Conservation (phyloP, 257 asterid species). For the Solanum pinnatisectum region DNA sequence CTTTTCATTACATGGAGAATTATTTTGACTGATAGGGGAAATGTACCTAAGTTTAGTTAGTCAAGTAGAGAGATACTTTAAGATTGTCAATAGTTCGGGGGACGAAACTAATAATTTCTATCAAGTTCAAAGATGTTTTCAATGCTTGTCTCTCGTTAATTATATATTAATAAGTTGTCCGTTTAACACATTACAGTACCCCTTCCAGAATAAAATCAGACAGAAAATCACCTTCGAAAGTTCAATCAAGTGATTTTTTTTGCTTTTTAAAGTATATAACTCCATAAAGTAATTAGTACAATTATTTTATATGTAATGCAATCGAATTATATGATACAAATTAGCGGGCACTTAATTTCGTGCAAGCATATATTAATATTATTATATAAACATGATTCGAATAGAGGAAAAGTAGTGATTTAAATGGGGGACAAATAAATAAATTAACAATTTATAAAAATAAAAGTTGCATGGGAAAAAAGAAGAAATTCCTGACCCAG, state of each 20-base stretch:
- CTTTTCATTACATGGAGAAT: too few species aligned
- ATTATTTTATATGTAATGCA: neutral
- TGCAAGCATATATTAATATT: neutral
- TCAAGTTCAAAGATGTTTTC: too few species aligned
- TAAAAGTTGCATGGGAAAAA: neutral
- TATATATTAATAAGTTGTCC: too few species aligned
- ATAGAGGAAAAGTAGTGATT: neutral
- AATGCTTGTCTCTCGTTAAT: too few species aligned
- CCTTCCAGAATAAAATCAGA: neutral
- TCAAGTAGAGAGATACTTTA: too few species aligned
- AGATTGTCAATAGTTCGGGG: accelerated
- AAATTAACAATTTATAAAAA: neutral
- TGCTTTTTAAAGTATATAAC: neutral
- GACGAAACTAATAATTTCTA: too few species aligned
- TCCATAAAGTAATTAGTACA: neutral
- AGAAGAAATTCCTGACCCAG: too few species aligned
- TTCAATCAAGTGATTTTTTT: neutral
- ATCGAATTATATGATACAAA: neutral
- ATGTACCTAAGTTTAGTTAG: too few species aligned
- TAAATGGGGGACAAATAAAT: neutral
- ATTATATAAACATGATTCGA: neutral
- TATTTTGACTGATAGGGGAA: too few species aligned
- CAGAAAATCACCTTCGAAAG: neutral
- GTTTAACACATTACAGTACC: neutral
- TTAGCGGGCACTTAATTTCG: neutral